Evolutionary conservation across 441 rosid species (phyloP), one percentile per base, ranked within the genome.

Genomic region (Pelargonium australe): DNA sequence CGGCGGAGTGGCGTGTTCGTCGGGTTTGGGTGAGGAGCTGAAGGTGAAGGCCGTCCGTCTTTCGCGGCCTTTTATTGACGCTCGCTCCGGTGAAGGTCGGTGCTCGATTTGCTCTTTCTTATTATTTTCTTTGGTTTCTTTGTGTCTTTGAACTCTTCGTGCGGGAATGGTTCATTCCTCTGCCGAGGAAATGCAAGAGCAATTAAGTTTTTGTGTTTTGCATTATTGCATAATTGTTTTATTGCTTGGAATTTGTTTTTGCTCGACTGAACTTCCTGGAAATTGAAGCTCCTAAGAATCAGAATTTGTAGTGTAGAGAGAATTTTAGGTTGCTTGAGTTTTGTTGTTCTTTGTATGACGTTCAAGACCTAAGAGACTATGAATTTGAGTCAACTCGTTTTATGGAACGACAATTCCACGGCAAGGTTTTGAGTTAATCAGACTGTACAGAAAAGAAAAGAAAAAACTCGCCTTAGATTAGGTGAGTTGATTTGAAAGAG

Each of bases 51-150:
- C 78, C 72, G 77, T 67, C 44, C 71, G 63, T 73, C 89, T 78
- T 75, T 77, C 84, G 6, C 87, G 91, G 70, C 79, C 90, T 45
- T 89, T 93, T 74, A 77, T 88, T 53, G 87, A 89, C 73, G 98
- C 83, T 19, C 81, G 78, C 43, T 83, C 86, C 45, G 97, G 85
- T 73, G 73, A 86, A 85, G 97, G 98, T 93, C 69, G 64, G 68
- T 2, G 7, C 14, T n/a, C 55, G 47, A 16, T 60, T 43, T 58
- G 49, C 37, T 65, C 67, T 19, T 3, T 51, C 43, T 8, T 0
- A 20, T 20, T 20, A 20, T 20, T 20, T 20, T 20, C 23, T 20
- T 20, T 20, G 23, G 23, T 20, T 20, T 20, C 23, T 20, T 20
- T 20, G 23, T 20, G 23, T 47, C 64, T 66, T 66, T 20, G 43